Conservation (phyloP, 495 filamentous ascomycete genomes). For the Aspergillus saccharolyticus region DNA sequence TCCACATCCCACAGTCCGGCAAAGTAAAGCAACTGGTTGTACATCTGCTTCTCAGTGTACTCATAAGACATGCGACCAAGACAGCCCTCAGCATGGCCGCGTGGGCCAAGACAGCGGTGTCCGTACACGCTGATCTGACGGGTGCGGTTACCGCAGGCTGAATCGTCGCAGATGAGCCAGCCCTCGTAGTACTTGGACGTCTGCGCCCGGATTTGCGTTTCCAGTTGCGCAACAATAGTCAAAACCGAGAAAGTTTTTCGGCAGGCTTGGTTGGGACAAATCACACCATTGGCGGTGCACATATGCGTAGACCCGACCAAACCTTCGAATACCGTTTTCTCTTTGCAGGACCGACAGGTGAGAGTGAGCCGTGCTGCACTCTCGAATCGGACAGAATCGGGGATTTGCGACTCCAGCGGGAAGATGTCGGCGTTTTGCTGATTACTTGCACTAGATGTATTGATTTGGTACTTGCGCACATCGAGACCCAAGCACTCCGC, state of each 20-base stretch:
- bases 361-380: slow-evolving; percentile 68
- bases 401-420: slow-evolving; percentile 89
- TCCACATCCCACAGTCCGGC: slow-evolving; percentile 83
- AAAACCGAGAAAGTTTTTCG: slow-evolving; percentile 60
- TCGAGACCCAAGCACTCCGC: slow-evolving; percentile 94
- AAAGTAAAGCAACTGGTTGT: slow-evolving; percentile 93
- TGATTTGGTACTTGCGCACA: slow-evolving; percentile 75
- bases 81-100: slow-evolving; percentile 75
- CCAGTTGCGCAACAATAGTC: slow-evolving; percentile 77
- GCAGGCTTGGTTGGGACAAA: slow-evolving; percentile 61
- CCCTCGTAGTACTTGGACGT: slow-evolving; percentile 84
- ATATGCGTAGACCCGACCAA: slow-evolving; percentile 51
- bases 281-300: slow-evolving; percentile 66
- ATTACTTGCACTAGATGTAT: slow-evolving; percentile 49
- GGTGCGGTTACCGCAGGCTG: slow-evolving; percentile 79
- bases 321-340: slow-evolving; percentile 68
- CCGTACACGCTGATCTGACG: slow-evolving; percentile 90
- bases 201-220: slow-evolving; percentile 71
- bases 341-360: slow-evolving; percentile 75
- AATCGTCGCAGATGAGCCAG: slow-evolving; percentile 86
- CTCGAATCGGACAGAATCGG: slow-evolving; percentile 76
- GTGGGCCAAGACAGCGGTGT: slow-evolving; percentile 79
- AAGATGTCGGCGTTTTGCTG: slow-evolving; percentile 60
- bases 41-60: slow-evolving; percentile 80
- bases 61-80: slow-evolving; percentile 86